Evolutionary conservation across 805 yeast genomes (phyloP), one percentile per base, ranked within the genome.

Genomic region (Tetrapisispora iriomotensis): DNA sequence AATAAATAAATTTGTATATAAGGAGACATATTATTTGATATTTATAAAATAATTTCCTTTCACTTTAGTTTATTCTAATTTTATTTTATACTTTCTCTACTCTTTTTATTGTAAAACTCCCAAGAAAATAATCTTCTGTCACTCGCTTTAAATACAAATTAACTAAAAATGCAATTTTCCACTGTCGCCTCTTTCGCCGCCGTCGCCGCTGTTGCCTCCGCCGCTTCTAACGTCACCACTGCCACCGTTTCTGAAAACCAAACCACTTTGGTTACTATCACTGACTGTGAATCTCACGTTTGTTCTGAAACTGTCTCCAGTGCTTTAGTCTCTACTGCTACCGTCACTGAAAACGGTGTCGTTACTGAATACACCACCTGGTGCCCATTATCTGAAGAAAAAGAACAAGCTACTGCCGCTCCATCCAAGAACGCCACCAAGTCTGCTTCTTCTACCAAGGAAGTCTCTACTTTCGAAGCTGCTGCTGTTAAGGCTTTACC

Each of bases 401-500:
- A 38, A 23, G 40, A 43, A 20, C 33, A 54, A 36, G 45, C 48
- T 47, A 50, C 49, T 49, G 52, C 46, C 37, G 48, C 36, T 24
- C 48, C 37, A 25, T 46, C 34, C 28, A 27, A 30, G 23, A 14
- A 8, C 23, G 29, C 47, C 12, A 33, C 42, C 42, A 28, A 38
- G 33, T 30, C 31, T 19, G 32, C 41, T 21, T 50, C 53, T 34
- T 54, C 55, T 37, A 45, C 60, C 42, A 50, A 51, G 31, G 54
- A 58, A 23, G 36, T 46, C 40, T 39, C 66, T 41, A 46, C 66
- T 39, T 64, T 47, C 64, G 56, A 60, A 45, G 71, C 66, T 64
- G 72, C 65, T 48, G 73, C 71, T 47, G 69, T 52, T 40, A 62
- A 56, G 54, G 67, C 66, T 44, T 58, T 62, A 44, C 70, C 71